Evolutionary conservation across 225 moss, liverwort and hornwort genomes (phyloP), one percentile per base, ranked within the genome.

Genomic region (Bryum argenteum): DNA sequence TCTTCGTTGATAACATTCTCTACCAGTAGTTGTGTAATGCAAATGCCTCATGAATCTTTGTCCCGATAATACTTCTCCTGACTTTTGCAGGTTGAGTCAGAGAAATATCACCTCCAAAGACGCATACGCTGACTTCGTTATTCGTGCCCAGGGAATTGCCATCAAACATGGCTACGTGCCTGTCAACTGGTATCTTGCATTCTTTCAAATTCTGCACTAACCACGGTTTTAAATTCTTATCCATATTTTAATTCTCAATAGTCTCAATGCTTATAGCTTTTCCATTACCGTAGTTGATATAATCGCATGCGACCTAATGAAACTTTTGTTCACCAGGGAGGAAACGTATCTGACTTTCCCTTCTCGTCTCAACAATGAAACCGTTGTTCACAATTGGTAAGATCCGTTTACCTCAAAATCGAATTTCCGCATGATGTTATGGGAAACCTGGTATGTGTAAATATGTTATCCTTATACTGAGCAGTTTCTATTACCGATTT

Each of bases 341-440:
- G 98, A 98, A 75, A 85, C 98, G 8, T 98, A 92, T 50, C 64
- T 40, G 17, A 48, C 65, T 20, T 98, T 94, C 63, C 70, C 92
- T 12, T 78, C 81, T 16, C 76, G 37, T 43, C 76, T 98, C n/a
- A 74, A 65, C 48, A 73, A 79, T 6, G 84, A 79, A 40, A 88
- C 92, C 3, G 85, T 98, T 16, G 81, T 98, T 4, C 98, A 98
- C 77, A 92, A 98, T 73, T 98, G 98, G 94, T 98, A 78, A 39
- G 58, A 40, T 48, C 10, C 17, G 1, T 3, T 15, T 6, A 48
- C 16, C 48, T 48, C 33, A 33, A 6, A 33, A 33, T 33, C 33
- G 7, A n/a, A n/a, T n/a, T n/a, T n/a, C n/a, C n/a, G n/a, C n/a
- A 33, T 33, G 33, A 33, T 5, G 33, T 33, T 3, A 33, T 33